Percentiles rank a stretch among this genome's conserved stretches.
Conservation (phyloP, 129 eudicot species). For the Chrysanthemum makinoi region DNA sequence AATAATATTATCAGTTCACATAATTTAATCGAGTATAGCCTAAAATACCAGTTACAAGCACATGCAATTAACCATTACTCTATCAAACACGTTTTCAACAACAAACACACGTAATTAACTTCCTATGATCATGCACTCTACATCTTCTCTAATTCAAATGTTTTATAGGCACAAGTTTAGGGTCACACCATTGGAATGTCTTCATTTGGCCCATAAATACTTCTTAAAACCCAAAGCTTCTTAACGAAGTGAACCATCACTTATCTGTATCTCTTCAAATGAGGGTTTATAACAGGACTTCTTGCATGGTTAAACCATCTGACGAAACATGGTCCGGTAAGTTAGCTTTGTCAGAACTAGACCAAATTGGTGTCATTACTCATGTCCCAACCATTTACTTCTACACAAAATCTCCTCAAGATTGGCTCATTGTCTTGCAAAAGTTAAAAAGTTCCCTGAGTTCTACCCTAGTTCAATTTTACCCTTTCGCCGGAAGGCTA, state of each 20-base stretch:
- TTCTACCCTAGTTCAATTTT: slow-evolving; percentile 42
- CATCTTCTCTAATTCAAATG: slow-evolving; percentile 9
- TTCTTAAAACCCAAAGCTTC: slow-evolving; percentile 1
- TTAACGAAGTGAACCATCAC: not conserved
- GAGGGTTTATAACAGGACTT: slow-evolving; percentile 30
- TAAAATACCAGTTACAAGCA: no score
- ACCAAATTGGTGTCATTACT: slow-evolving; percentile 35
- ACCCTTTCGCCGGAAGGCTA: slow-evolving; percentile 61
- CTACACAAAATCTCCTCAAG: slow-evolving; percentile 33
- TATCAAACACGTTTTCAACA: not conserved
- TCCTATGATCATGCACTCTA: slow-evolving; percentile 21
- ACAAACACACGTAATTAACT: not conserved
- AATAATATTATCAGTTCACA: no score
- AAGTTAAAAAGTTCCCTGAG: slow-evolving; percentile 52
- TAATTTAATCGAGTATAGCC: no score
- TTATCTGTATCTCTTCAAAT: slow-evolving; percentile 7
- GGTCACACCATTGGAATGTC: slow-evolving; percentile 23
- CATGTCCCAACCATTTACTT: slow-evolving; percentile 50
- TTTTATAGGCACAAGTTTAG: slow-evolving; percentile 25
- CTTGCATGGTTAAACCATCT: slow-evolving; percentile 42
- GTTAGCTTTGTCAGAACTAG: slow-evolving; percentile 48
- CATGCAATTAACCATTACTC: no score
- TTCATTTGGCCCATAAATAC: slow-evolving; percentile 32
- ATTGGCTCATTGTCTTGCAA: slow-evolving; percentile 29
- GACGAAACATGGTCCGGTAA: slow-evolving; percentile 44